Percentiles rank a stretch among this genome's conserved stretches.
Conservation (phyloP, 2,329 filamentous ascomycete species). For the Dactylonectria macrodidyma region DNA sequence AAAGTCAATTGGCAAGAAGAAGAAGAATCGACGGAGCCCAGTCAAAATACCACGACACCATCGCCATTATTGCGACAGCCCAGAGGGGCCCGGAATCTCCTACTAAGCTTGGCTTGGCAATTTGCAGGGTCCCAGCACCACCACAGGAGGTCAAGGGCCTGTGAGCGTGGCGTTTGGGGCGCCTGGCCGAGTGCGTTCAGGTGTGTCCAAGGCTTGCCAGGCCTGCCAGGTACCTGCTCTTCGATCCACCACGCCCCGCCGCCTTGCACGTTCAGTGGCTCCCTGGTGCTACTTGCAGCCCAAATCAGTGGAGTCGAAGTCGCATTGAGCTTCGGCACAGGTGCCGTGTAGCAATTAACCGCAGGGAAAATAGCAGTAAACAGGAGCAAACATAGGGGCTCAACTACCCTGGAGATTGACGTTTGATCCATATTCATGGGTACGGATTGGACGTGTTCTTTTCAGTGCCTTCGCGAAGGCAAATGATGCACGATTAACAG, state of each 20-base stretch:
- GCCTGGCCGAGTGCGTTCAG: neutral
- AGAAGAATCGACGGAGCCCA: conserved; percentile 31
- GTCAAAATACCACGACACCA: conserved; percentile 40
- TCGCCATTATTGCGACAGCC: conserved; percentile 44
- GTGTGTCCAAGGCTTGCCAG: neutral
- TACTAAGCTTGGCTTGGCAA: conserved; percentile 32
- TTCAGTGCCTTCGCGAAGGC: neutral
- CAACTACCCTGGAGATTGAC: conserved; percentile 21
- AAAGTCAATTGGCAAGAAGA: conserved; percentile 34
- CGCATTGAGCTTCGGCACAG: conserved; percentile 27
- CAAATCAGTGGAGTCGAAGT: conserved; percentile 1
- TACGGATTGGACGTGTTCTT: neutral
- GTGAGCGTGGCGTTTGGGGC: conserved; percentile 25
- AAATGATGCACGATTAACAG: neutral
- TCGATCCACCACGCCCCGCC: conserved; percentile 19
- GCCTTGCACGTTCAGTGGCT: conserved; percentile 24
- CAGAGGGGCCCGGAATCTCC: conserved; percentile 25
- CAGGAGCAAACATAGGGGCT: conserved; percentile 31
- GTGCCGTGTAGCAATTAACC: neutral
- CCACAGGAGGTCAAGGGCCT: conserved; percentile 27
- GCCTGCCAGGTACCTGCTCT: conserved; percentile 24
- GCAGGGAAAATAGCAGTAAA: conserved; percentile 5
- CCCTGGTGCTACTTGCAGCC: conserved; percentile 17
- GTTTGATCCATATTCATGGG: conserved; percentile 22
- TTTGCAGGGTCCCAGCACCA: conserved; percentile 26